Base-by-base conservation (phyloP, 805 yeast genomes). In the Kuraishia cidri region DNA sequence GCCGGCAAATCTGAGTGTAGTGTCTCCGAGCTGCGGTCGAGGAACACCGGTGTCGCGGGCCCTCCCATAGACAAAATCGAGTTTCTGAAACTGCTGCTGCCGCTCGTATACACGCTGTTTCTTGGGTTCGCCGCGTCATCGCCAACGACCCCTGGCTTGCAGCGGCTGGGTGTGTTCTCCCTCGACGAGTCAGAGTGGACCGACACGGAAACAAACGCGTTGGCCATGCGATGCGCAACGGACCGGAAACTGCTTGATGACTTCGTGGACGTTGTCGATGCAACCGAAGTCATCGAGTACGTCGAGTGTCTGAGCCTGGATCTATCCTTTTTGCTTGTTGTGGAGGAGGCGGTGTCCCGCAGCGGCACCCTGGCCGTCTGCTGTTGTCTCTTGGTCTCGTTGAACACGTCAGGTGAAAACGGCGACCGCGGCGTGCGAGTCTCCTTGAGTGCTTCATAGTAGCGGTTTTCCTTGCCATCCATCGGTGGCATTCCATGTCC, bases 191-290 rank as follows among this genome's bases (percentile, higher is more conserved):
- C 41, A 4, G 34, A 31, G 22, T 31, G 30, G 4, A 31, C 34
- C 10, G 34, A 31, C 14, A 31, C 19, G 10, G 30, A 31, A 4
- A 31, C 12, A 12, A 33, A 11, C 13, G 22, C 22, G 15, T 29
- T 39, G 2, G 42, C 45, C 15, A 48, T 27, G 17, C 37, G 44
- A 9, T 42, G 49, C 7, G 50, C 53, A 29, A 46, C 28, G 7
- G 43, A 29, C 29, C 45, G 44, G 34, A 48, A 30, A 27, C 49
- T 42, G 19, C 44, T 41, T 4, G 48, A 35, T 5, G 53, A 48
- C 34, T 43, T 34, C 1, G 45, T 32, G 6, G 52, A 46, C 14
- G 33, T 34, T 2, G 47, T 39, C 1, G 51, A 46, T 15, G 43
- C 36, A 10, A 42, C 16, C 9, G 51, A 46, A 1, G 41, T 24